Evolutionary conservation across 352 stramenopile species (phyloP), one percentile per base, ranked within the genome.

Genomic region (Globisporangium cystogenes): DNA sequence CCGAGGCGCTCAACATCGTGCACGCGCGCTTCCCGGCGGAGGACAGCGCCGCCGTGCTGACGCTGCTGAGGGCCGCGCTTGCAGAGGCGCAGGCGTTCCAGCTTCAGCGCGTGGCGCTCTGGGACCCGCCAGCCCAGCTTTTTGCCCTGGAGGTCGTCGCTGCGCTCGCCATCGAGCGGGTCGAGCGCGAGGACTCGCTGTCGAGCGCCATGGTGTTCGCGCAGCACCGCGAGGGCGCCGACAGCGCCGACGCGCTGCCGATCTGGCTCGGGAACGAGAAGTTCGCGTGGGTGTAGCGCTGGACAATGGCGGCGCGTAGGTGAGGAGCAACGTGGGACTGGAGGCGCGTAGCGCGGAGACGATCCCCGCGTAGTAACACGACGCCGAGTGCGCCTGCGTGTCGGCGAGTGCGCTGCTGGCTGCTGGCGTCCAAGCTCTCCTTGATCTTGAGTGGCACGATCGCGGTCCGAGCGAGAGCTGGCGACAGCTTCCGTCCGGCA

Each of bases 131-230:
- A 1, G 27, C 45, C 7, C 29, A 2, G 1, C 55, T 88, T 11
- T 24, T 62, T n/a, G 26, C 59, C 11, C 26, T 42, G 15, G 53
- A 63, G 8, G 39, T 84, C 27, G 21, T 26, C 15, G 51, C 26
- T 10, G 36, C 59, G 10, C 24, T 84, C 10, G 51, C 74, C 7
- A 68, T 88, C 24, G 52, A 60, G 10, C 57, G 70, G 43, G 45
- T 41, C 24, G 62, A 73, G 1, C 75, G 75, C 20, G 53, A 71
- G n/a, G 63, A 84, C 40, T 85, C 78, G 27, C 59, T 85, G 24
- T 89, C 77, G 20, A 85, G 72, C 52, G 62, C 73, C 1, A 76
- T 83, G 58, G 41, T 86, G 4, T 81, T 89, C 47, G 26, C 27
- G 10, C 49, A 63, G 10, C 46, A 61, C 45, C 49, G 37, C 7